A percentile compares a stretch with the other conserved stretches of the same genome.
phyloP scores from a whole-genome alignment of 805 yeast genomes.

The Metschnikowia peoriensis region DNA sequence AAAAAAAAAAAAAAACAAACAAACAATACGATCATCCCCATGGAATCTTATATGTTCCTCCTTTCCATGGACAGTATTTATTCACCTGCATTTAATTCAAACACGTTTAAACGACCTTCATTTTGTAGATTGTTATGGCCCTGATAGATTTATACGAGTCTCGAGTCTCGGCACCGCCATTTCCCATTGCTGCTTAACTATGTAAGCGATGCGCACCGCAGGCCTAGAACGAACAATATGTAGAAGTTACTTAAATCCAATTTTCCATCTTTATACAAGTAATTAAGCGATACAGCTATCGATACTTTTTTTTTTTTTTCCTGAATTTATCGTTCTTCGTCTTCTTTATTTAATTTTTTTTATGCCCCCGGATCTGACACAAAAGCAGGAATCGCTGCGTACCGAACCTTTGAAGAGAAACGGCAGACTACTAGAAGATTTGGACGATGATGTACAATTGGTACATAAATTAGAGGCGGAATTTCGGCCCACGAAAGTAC shows the following conservation, averaged over 20 bases:
- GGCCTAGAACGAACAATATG: background rate
- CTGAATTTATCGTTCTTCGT: no score
- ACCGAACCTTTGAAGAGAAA: slow-evolving; percentile 4
- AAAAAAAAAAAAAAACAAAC: background rate
- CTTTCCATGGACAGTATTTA: slow-evolving; percentile 1
- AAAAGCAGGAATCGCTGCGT: background rate
- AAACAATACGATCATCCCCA: background rate
- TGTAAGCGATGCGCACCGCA: background rate
- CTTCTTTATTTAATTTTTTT: no score
- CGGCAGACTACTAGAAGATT: slow-evolving; percentile 16
- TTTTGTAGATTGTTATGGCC: background rate
- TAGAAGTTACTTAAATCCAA: no score
- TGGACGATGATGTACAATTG: slow-evolving; percentile 21
- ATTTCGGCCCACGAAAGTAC: slow-evolving; percentile 6
- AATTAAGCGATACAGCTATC: background rate
- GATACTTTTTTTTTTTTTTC: no score
- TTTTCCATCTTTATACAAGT: no score
- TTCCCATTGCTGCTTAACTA: background rate
- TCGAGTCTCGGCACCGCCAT: background rate
- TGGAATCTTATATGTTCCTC: background rate
- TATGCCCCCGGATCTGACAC: background rate
- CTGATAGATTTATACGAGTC: background rate
- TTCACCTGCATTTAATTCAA: slow-evolving; percentile 10
- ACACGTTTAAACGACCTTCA: background rate
- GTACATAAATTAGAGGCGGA: slow-evolving; percentile 19